Evolutionary conservation across 1,284 basidiomycete genomes (phyloP), one percentile per base, ranked within the genome.

Genomic region (Schizophyllum amplum): DNA sequence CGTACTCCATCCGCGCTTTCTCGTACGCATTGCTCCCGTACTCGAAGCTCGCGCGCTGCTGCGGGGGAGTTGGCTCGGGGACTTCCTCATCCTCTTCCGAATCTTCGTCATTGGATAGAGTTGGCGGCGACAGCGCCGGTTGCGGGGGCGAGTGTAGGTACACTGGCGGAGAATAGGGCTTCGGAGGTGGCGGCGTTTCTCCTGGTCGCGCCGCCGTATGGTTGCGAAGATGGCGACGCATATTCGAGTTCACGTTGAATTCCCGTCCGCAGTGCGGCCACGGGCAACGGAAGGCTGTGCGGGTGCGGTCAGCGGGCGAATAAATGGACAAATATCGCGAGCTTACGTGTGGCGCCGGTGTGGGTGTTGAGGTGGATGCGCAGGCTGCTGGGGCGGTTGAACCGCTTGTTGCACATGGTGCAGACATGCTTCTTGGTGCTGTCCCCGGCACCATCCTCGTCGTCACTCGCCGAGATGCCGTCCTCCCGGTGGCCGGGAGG

Each of bases 171-270:
- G 48, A 24, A 50, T 22, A 22, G 15, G 21, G 48, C 13, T 50
- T 22, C 11, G 48, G 48, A 11, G 48, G 24, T 13, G 48, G 48
- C 21, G 21, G 48, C 21, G 48, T 22, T 20, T 22, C 13, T n/a
- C 21, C 24, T 13, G 48, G 21, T 17, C 21, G 48, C 24, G 13
- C 48, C 21, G 67, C 62, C 2, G 68, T 72, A 63, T 90, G 87
- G 67, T 86, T 88, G 49, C 87, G 74, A 63, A 83, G 83, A 65
- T 90, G 87, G 6, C 87, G 75, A 47, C 87, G 79, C 88, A 90
- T 89, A 67, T 90, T 90, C 0, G 85, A 88, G 65, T 88, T 87
- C 57, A 90, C 88, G 61, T 87, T 89, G 70, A 90, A 90, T 57
- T 80, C 77, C 23, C 86, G 78, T 25, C 83, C 84, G 64, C 87